Percentiles rank a stretch among this genome's conserved stretches.
phyloP scores from a whole-genome alignment of 345 rosid species.

The Gossypium ekmanianum region DNA sequence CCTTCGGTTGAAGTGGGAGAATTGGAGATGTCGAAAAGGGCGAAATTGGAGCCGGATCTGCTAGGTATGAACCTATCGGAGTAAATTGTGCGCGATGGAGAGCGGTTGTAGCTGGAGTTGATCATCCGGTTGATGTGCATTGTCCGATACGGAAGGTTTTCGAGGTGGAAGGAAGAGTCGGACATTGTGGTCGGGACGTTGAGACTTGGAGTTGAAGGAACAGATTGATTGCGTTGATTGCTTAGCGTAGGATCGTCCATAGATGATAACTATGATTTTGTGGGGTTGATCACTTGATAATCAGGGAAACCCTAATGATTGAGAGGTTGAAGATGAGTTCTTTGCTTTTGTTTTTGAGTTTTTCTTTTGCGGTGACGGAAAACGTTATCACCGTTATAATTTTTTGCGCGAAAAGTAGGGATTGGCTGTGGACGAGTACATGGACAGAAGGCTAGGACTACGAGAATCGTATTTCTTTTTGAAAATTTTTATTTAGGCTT shows the following conservation, averaged over 20 bases:
- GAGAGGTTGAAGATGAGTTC: constrained; percentile 19
- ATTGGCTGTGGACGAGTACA: constrained; percentile 12
- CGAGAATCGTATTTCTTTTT: not conserved
- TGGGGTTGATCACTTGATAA: not conserved
- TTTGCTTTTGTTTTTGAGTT: not conserved
- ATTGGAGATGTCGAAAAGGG: constrained; percentile 56
- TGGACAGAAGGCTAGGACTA: not conserved
- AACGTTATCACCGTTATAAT: not conserved
- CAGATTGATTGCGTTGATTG: not conserved
- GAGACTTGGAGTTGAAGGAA: constrained; percentile 32
- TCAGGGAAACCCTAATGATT: constrained; percentile 19
- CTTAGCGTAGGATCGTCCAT: constrained; percentile 37
- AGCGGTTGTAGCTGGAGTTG: constrained; percentile 53
- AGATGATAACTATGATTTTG: constrained; percentile 18
- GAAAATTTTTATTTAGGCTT: not conserved
- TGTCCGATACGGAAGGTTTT: constrained; percentile 30
- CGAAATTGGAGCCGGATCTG: constrained; percentile 89
- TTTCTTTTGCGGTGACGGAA: not conserved
- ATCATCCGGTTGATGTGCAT: constrained; percentile 63
- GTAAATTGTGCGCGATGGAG: constrained; percentile 78
- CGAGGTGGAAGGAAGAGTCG: constrained; percentile 40
- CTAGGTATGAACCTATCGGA: constrained; percentile 97
- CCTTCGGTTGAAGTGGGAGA: constrained; percentile 42
- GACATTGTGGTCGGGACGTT: constrained; percentile 57
- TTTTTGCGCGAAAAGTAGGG: constrained; percentile 9